Percentiles rank a stretch among this genome's conserved stretches.
These are phyloP conservation scores for Penicillium sp. DNA, from an alignment of 2,329 filamentous ascomycete species.

Conservation along the genomic window DNA sequence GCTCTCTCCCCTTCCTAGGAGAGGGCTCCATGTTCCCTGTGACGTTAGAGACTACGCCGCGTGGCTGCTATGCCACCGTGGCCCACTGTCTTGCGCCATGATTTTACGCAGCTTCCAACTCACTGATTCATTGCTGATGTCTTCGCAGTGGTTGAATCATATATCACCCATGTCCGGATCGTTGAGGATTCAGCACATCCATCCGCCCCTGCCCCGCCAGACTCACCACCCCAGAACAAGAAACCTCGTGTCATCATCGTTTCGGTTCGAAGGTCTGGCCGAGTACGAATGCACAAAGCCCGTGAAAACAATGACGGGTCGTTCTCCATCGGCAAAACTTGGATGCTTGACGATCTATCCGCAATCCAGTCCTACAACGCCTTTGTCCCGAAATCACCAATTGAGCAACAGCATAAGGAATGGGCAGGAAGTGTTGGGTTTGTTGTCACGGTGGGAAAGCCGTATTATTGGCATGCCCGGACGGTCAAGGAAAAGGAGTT, in stretches of 20 bases:
- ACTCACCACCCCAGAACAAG: constrained; percentile 69
- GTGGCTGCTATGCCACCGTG: not conserved
- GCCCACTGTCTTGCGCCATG: not conserved
- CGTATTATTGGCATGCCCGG: constrained; percentile 95
- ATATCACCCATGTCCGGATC: constrained; percentile 95
- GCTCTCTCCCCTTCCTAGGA: constrained; percentile 10
- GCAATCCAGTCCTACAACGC: constrained; percentile 79
- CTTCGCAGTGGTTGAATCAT: constrained; percentile 74
- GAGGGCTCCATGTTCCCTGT: constrained; percentile 5
- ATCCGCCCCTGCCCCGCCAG: constrained; percentile 78
- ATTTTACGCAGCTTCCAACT: not conserved
- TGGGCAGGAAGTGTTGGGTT: constrained; percentile 87
- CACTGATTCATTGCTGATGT: not conserved
- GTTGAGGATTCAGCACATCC: constrained; percentile 82
- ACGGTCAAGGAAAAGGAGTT: constrained; percentile 97
- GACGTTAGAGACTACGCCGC: not conserved
- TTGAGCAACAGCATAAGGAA: constrained; percentile 61
- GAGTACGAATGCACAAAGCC: constrained; percentile 94
- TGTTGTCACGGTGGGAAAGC: constrained; percentile 82
- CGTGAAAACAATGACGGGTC: constrained; percentile 91
- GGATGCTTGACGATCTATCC: constrained; percentile 88
- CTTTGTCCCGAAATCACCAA: constrained; percentile 55
- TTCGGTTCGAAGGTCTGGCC: constrained; percentile 84
- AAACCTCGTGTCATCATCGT: constrained; percentile 92
- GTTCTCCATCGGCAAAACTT: constrained; percentile 97